Conservation (phyloP, 2,329 filamentous ascomycete genomes). For the Phaeosphaeria sp. region DNA sequence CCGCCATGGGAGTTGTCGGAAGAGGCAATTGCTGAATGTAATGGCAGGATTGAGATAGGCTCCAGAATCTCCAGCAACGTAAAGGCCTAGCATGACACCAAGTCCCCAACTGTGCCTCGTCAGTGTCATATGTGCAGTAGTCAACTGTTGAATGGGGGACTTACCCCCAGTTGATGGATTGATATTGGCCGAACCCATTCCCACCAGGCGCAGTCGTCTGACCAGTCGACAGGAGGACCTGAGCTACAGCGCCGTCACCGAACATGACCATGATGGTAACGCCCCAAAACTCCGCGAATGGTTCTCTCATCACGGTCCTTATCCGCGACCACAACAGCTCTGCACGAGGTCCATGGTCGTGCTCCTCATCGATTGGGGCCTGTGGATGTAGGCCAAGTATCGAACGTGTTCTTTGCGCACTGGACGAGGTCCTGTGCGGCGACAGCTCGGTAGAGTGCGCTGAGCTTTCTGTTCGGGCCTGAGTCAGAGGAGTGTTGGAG, state of each 20-base stretch:
- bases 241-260: conserved; percentile 53
- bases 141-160: not conserved
- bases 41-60: conserved; percentile 72
- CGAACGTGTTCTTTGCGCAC: conserved; percentile 29
- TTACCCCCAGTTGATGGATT: conserved; percentile 52
- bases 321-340: conserved; percentile 49
- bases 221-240: conserved; percentile 49
- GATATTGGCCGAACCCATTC: conserved; percentile 51
- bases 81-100: conserved; percentile 60
- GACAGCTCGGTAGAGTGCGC: conserved; percentile 15
- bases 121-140: conserved; percentile 2
- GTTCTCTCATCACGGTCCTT: conserved; percentile 48
- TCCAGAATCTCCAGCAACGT: conserved; percentile 69
- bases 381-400: conserved; percentile 48
- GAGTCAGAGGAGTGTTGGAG: conserved; percentile 19
- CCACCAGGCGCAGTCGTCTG: conserved; percentile 50
- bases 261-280: conserved; percentile 52
- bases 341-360: conserved; percentile 45
- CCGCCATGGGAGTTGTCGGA: conserved; percentile 71
- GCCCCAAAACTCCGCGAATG: conserved; percentile 54
- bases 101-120: conserved; percentile 41
- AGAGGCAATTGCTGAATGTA: conserved; percentile 72
- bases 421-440: conserved; percentile 28
- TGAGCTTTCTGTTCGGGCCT: conserved; percentile 26
- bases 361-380: conserved; percentile 51